Base-by-base conservation (phyloP, 306 rosid species). In the Medicago lupulina region DNA sequence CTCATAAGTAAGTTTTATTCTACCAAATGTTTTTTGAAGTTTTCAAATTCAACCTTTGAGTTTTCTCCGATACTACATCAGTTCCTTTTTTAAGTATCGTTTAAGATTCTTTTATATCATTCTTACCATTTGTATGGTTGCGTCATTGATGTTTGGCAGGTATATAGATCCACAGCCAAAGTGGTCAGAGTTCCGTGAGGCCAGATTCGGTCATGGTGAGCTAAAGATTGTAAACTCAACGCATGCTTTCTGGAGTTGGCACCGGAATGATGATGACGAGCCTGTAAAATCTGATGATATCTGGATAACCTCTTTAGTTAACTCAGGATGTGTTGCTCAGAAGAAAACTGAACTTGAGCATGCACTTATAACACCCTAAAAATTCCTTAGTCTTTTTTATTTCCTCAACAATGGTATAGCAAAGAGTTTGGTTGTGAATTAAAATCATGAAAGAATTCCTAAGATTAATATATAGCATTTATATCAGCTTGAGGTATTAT, bases 221-320 rank as follows among this genome's bases (percentile, higher is more conserved):
- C 92, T 93, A 8, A 87, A 82, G 78, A 73, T 93, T 50, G 89
- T 82, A 61, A 93, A 89, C 77, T 81, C 97, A 3, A 81, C 96
- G 16, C 97, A 89, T 82, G 90, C 96, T 40, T 85, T 89, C 50
- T 93, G 98, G 98, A 89, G 90, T 82, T 93, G 98, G 97, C 98
- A 93, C 85, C 85, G 98, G 80, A 93, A 93, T 65, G 98, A 93
- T 14, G 90, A 93, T 1, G 98, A 93, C 1, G 96, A 93, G 81
- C 90, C 97, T 0, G 96, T 93, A 21, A 86, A 82, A 79, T 91
- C 98, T 17, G 98, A 93, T 85, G 85, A 93, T 65, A 72, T 85
- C 51, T 93, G 98, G 98, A 85, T 93, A 54, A 91, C 89, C 79
- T 91, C 98, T 23, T 78, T 91, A 83, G 82, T 73, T 9, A 76